Evolutionary conservation across 805 yeast genomes (phyloP).

Genomic region (Saturnispora besseyi): DNA sequence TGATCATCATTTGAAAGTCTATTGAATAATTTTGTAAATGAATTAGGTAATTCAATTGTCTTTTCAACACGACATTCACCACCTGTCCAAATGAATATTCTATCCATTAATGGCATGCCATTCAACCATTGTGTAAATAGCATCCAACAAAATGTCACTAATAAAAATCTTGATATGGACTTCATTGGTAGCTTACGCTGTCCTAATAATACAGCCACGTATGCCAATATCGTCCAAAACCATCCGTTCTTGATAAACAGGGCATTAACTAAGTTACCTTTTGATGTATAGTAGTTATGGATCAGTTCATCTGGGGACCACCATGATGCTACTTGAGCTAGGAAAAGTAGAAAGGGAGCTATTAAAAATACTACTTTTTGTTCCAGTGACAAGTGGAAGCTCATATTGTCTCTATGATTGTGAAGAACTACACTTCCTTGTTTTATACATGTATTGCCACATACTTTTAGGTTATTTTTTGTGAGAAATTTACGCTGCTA

Average conservation of each 20-base stretch:
- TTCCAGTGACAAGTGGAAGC: background rate
- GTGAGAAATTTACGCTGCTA: too few relatives aligned
- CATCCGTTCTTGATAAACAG: constrained; percentile 84
- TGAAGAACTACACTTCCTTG: too few relatives aligned
- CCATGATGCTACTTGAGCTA: constrained; percentile 44
- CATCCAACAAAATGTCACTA: constrained; percentile 74
- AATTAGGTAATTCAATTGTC: background rate
- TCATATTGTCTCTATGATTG: background rate
- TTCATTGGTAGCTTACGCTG: constrained; percentile 9
- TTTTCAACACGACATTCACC: constrained; percentile 50
- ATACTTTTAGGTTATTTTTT: too few relatives aligned
- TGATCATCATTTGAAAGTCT: constrained; percentile 1
- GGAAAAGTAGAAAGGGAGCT: constrained; percentile 35
- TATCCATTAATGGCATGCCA: constrained; percentile 85
- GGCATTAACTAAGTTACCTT: constrained; percentile 61
- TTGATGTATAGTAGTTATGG: constrained; percentile 45
- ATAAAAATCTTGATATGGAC: constrained; percentile 33
- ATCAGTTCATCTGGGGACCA: constrained; percentile 38
- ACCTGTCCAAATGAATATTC: constrained; percentile 70
- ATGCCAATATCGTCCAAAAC: constrained; percentile 70
- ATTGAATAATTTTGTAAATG: background rate
- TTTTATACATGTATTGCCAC: too few relatives aligned
- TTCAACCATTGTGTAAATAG: constrained; percentile 81
- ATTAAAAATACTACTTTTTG: background rate
- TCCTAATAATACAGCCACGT: constrained; percentile 15